Evolutionary conservation across 345 rosid species (phyloP).

Genomic region (Syzygium jambos): DNA sequence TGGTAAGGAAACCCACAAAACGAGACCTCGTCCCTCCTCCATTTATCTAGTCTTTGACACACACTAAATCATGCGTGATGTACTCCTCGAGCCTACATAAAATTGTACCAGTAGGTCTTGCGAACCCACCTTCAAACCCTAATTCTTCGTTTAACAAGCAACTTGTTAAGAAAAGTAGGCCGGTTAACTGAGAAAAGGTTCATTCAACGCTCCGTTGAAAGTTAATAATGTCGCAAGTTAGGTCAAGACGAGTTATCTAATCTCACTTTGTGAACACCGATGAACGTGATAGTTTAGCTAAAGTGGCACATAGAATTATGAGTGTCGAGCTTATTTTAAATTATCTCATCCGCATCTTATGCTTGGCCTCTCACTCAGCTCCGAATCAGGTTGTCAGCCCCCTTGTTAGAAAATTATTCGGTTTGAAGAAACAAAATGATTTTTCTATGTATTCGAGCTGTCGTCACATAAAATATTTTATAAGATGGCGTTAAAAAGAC

Average conservation of each 20-base stretch:
- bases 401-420: background rate
- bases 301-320: background rate
- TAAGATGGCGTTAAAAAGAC: background rate
- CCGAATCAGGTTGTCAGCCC: background rate
- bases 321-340: background rate
- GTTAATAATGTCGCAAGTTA: background rate
- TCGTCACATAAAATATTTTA: background rate
- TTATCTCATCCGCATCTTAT: background rate
- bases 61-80: background rate
- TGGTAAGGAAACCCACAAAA: background rate
- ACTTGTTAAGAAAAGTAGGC: background rate
- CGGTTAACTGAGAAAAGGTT: background rate
- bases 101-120: background rate
- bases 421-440: background rate
- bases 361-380: background rate
- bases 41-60: background rate
- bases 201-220: background rate
- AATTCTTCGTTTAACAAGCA: background rate
- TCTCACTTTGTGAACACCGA: background rate
- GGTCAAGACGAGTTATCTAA: background rate
- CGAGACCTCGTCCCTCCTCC: background rate
- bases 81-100: background rate
- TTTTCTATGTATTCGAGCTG: background rate
- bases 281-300: background rate
- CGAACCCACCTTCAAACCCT: background rate